Evolutionary conservation across 73 alveolate species (phyloP).

Genomic region (Tetrahymena borealis): DNA sequence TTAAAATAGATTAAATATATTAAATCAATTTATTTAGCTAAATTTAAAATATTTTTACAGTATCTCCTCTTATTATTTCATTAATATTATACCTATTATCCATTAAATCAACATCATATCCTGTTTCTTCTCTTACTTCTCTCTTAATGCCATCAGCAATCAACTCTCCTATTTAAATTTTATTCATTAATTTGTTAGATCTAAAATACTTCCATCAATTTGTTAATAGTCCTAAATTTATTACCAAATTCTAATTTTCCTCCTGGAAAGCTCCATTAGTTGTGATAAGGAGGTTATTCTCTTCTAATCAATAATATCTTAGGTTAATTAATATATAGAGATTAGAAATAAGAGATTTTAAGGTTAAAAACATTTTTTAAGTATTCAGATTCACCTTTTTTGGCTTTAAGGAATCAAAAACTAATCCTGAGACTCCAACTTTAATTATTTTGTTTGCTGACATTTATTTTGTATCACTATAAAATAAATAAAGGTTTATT

Average conservation of each 20-base stretch:
- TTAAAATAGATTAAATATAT: neutral
- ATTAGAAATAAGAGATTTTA: neutral
- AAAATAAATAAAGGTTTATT: neutral
- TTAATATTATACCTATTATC: neutral
- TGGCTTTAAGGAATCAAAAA: neutral
- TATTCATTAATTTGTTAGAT: too few relatives aligned
- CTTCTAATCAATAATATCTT: neutral
- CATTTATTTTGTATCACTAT: neutral
- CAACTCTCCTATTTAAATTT: neutral
- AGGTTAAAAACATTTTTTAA: neutral
- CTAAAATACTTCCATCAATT: too few relatives aligned
- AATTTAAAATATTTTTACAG: neutral
- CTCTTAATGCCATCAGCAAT: neutral
- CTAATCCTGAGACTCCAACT: neutral
- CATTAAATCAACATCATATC: neutral
- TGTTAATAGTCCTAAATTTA: neutral
- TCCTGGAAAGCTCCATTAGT: neutral
- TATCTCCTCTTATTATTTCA: neutral
- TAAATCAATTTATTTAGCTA: neutral
- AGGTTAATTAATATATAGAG: neutral
- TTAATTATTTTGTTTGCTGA: neutral
- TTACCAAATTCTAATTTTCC: neutral
- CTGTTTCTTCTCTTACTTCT: neutral
- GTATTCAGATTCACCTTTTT: neutral
- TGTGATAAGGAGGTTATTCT: neutral